Evolutionary conservation across 345 rosid species (phyloP).

Genomic region (Erysimum cheiranthoides): DNA sequence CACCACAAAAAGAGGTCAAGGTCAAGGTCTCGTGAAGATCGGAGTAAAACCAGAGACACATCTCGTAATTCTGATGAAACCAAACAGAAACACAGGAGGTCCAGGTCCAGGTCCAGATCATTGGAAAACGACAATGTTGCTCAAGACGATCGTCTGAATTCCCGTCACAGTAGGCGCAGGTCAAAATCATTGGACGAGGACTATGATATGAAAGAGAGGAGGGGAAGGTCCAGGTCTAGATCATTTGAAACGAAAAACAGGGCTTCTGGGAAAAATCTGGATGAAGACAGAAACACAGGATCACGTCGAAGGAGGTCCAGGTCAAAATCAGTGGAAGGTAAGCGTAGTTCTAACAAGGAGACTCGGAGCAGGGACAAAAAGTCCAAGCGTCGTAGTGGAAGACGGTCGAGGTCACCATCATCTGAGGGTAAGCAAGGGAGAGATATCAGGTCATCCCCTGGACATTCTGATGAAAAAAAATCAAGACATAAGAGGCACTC

Average conservation of each 20-base stretch:
- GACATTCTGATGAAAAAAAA: slow-evolving; percentile 55
- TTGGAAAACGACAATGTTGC: slow-evolving; percentile 48
- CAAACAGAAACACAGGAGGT: slow-evolving; percentile 56
- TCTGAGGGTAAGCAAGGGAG: slow-evolving; percentile 56
- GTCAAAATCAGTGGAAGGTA: slow-evolving; percentile 71
- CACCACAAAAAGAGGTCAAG: slow-evolving; percentile 56
- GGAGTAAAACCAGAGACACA: slow-evolving; percentile 47
- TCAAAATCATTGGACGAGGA: slow-evolving; percentile 67
- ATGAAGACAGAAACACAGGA: slow-evolving; percentile 51
- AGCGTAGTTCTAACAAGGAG: slow-evolving; percentile 51
- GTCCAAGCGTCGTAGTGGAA: slow-evolving; percentile 63
- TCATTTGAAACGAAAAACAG: slow-evolving; percentile 54
- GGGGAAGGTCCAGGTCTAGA: slow-evolving; percentile 66
- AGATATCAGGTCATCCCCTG: slow-evolving; percentile 59
- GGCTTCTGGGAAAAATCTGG: slow-evolving; percentile 45
- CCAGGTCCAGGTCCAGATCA: slow-evolving; percentile 67
- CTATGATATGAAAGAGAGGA: slow-evolving; percentile 48
- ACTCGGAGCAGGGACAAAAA: slow-evolving; percentile 55
- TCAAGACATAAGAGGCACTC: slow-evolving; percentile 59
- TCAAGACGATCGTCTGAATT: slow-evolving; percentile 52
- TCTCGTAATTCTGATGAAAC: slow-evolving; percentile 54
- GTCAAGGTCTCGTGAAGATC: slow-evolving; percentile 61
- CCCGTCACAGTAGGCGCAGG: slow-evolving; percentile 54
- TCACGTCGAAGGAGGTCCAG: slow-evolving; percentile 69
- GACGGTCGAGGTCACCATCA: slow-evolving; percentile 70